These are phyloP conservation scores for Trametes sp. DNA, from an alignment of 1,284 basidiomycete genomes.

Conservation along the genomic window DNA sequence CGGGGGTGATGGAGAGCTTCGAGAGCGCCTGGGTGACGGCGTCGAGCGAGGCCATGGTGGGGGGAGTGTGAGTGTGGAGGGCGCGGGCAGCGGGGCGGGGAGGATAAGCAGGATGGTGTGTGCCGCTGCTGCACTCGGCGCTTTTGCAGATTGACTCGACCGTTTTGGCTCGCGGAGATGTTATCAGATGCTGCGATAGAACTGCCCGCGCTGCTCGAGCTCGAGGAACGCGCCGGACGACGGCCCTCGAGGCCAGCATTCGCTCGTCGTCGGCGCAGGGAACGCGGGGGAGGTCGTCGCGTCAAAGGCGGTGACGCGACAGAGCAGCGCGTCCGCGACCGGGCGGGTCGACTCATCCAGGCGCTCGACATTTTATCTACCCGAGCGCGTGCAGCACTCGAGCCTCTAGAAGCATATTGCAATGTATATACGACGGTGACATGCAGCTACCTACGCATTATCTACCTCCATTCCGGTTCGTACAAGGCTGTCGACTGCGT, in stretches of 20 bases:
- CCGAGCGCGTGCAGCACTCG: constrained; percentile 12
- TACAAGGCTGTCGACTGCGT: constrained; percentile 12
- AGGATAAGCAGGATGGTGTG: constrained; percentile 12
- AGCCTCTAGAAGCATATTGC: not conserved
- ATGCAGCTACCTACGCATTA: constrained; percentile 14
- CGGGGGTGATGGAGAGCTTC: constrained; percentile 61
- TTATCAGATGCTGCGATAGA: constrained; percentile 43
- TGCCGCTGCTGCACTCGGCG: constrained; percentile 25
- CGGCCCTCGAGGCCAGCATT: constrained; percentile 33
- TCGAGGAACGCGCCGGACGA: constrained; percentile 28
- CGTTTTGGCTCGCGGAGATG: constrained; percentile 34
- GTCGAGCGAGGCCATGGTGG: constrained; percentile 45
- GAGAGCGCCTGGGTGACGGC: constrained; percentile 50
- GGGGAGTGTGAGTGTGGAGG: constrained; percentile 18
- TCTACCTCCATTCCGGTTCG: constrained; percentile 18
- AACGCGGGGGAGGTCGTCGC: not conserved
- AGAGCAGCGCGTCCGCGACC: constrained; percentile 7
- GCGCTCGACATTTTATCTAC: constrained; percentile 30
- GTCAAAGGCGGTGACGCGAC: constrained; percentile 24
- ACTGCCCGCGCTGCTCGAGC: constrained; percentile 29
- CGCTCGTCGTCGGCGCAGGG: constrained; percentile 15
- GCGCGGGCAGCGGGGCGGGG: constrained; percentile 2
- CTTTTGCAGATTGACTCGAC: constrained; percentile 44
- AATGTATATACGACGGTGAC: constrained; percentile 19
- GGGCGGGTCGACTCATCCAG: constrained; percentile 25